Evolutionary conservation across 345 rosid species (phyloP), one percentile per base, ranked within the genome.

Genomic region (Brassica napus): DNA sequence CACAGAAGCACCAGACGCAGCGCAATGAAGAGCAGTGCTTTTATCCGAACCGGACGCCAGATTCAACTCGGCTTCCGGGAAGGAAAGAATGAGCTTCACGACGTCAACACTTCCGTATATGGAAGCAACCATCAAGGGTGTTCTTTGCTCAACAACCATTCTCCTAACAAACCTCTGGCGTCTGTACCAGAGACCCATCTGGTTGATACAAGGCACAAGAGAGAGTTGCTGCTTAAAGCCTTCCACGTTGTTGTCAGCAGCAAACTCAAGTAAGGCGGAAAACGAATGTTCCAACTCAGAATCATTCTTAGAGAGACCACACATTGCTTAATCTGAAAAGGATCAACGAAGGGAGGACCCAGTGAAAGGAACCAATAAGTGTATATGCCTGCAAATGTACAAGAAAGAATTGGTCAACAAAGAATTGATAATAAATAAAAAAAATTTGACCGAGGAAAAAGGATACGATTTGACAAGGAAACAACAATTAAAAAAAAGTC

Each of bases 101-200:
- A 88, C 79, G 59, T 86, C 92, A 32, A 83, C n/a, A n/a, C 89
- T 88, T 39, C 88, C 88, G 63, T 86, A 86, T n/a, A 68, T 78
- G 16, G 93, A 90, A 78, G 93, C 93, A 82, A 89, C 88, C 95
- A 91, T 91, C 10, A 91, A 54, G 2, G 95, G 91, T 6, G 93
- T 88, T 68, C 86, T 82, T 1, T 77, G 86, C 70, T 83, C 85
- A 37, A 78, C 70, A 32, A 86, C 90, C 76, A 88, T 79, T 68
- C 82, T 85, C 47, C 87, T 88, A 31, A 85, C 86, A 32, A 79
- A 64, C 78, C 72, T 69, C 39, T 81, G 83, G 37, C 79, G 85
- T 67, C 76, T 65, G 71, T 84, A 88, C 89, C 89, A 84, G 12
- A 86, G 82, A 60, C 88, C 89, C 49, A 82, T 69, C 69, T 81